Evolutionary conservation across 371 early-diverging fungal species (phyloP).

Genomic region (Mortierella sp.): DNA sequence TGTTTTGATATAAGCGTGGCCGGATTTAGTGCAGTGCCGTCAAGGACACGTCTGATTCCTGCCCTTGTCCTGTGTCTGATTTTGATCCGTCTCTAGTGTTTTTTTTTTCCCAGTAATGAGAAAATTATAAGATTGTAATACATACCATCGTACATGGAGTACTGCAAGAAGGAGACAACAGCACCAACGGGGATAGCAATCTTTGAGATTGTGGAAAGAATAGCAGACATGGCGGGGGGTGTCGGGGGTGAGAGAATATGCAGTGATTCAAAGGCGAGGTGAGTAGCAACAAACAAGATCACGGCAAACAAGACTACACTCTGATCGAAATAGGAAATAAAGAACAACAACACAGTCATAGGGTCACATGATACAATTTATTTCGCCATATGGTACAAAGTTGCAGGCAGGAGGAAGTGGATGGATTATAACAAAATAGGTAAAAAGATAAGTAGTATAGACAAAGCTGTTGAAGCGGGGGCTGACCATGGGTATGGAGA

Average conservation of each 20-base stretch:
- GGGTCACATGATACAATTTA: background rate
- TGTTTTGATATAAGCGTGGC: too few relatives aligned
- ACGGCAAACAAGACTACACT: too few relatives aligned
- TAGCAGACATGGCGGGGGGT: constrained; percentile 33
- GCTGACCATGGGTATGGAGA: background rate
- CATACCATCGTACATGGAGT: constrained; percentile 95
- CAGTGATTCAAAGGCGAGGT: background rate
- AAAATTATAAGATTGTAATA: too few relatives aligned
- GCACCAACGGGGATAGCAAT: constrained; percentile 76
- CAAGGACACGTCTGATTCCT: background rate
- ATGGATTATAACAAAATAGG: too few relatives aligned
- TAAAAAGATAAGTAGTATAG: background rate
- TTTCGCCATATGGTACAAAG: too few relatives aligned
- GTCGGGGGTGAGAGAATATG: background rate
- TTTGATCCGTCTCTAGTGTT: background rate
- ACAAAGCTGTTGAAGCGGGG: too few relatives aligned
- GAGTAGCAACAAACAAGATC: background rate
- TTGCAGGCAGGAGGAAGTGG: too few relatives aligned
- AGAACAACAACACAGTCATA: constrained; percentile 1
- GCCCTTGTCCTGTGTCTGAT: background rate
- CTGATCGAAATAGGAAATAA: background rate
- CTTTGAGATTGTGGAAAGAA: constrained; percentile 72
- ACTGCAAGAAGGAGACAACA: constrained; percentile 76
- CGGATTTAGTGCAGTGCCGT: too few relatives aligned
- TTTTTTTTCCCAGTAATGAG: background rate